These are phyloP conservation scores for Veloporphyrellus conicus DNA, from an alignment of 1,284 basidiomycete species.

Conservation along the genomic window DNA sequence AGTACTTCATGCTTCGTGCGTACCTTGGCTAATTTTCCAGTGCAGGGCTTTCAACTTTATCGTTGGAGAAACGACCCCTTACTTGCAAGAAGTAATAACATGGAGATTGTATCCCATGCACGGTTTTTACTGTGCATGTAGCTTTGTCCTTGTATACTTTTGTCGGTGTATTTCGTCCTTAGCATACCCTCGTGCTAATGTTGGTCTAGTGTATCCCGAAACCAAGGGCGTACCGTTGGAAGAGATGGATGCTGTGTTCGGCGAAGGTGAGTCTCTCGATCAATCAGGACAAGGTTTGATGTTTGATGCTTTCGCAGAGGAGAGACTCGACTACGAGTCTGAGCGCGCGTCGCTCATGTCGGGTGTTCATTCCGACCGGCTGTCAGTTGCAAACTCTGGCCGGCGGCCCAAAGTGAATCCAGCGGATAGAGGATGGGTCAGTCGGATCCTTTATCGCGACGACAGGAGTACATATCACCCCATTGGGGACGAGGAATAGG, in stretches of 20 bases:
- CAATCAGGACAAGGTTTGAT: slow-evolving; percentile 24
- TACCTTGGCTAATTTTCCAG: slow-evolving; percentile 33
- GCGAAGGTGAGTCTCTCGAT: slow-evolving; percentile 53
- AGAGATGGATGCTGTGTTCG: slow-evolving; percentile 81
- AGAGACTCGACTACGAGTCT: slow-evolving; percentile 68
- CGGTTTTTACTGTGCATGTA: slow-evolving; percentile 87
- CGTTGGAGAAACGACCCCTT: slow-evolving; percentile 87
- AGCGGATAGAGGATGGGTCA: slow-evolving; percentile 43
- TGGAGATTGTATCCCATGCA: slow-evolving; percentile 98
- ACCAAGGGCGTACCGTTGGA: slow-evolving; percentile 76
- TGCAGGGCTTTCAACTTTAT: slow-evolving; percentile 81
- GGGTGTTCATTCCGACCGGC: slow-evolving; percentile 36
- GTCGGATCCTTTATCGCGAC: slow-evolving; percentile 48
- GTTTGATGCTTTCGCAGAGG: slow-evolving; percentile 49
- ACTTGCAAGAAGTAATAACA: slow-evolving; percentile 82
- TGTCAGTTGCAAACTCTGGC: slow-evolving; percentile 31
- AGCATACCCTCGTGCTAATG: not conserved
- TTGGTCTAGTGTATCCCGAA: slow-evolving; percentile 67
- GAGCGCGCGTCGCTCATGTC: slow-evolving; percentile 60
- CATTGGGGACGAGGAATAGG: slow-evolving; percentile 59
- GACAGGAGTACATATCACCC: slow-evolving; percentile 50
- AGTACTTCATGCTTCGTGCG: not conserved
- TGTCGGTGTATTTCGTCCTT: slow-evolving; percentile 40
- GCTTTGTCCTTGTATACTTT: slow-evolving; percentile 82
- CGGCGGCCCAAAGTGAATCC: slow-evolving; percentile 25